These are phyloP conservation scores for Coelastrella sp. DNA, from an alignment of 139 green algal genomes.

Conservation along the genomic window DNA sequence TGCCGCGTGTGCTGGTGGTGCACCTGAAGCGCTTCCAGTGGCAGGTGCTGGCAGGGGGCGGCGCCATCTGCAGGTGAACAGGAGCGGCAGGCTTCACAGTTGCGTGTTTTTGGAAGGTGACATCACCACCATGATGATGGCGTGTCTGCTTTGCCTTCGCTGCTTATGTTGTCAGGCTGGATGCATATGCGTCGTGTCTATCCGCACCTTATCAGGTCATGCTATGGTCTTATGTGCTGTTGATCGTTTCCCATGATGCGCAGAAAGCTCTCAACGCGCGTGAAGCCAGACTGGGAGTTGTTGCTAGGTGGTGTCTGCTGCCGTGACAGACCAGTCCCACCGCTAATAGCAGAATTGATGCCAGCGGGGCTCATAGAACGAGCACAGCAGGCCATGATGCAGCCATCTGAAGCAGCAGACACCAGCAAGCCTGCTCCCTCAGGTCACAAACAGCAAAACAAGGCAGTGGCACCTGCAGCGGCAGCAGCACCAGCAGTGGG, in stretches of 20 bases:
- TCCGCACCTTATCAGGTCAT: no score
- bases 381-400: conserved; percentile 15
- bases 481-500: conserved; percentile 32
- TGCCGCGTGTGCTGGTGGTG: conserved; percentile 77
- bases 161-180: no score
- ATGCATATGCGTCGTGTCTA: no score
- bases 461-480: neutral
- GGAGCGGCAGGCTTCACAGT: neutral
- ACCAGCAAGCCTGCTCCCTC: neutral
- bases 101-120: neutral
- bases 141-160: no score
- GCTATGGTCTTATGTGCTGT: neutral
- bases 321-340: conserved; percentile 24
- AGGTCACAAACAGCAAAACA: neutral
- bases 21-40: conserved; percentile 83
- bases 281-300: conserved; percentile 44
- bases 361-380: neutral
- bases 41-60: neutral
- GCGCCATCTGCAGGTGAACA: conserved; percentile 42
- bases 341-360: conserved; percentile 34
- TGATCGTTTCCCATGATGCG: neutral
- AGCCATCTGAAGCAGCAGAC: neutral
- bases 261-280: conserved; percentile 53
- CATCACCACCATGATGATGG: neutral
- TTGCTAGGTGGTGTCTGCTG: conserved; percentile 30